These are phyloP conservation scores for Lecanicillium sp. DNA, from an alignment of 2,329 filamentous ascomycete genomes.

Conservation along the genomic window DNA sequence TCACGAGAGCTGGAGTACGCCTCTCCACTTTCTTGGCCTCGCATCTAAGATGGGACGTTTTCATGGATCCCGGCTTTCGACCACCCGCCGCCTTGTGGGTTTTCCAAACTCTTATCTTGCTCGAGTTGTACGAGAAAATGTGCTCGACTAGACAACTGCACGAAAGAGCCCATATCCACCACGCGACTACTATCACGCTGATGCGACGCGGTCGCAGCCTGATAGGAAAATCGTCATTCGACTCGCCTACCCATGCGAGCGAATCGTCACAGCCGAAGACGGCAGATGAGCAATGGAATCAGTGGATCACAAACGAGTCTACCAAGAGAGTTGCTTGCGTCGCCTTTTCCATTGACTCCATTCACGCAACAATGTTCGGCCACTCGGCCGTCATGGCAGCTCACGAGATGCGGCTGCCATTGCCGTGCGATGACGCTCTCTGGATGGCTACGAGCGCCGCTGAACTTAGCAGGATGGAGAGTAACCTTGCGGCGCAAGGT, in stretches of 20 bases:
- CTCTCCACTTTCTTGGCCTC: constrained; percentile 86
- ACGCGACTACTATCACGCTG: constrained; percentile 88
- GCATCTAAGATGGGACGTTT: constrained; percentile 93
- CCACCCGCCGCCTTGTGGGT: constrained; percentile 94
- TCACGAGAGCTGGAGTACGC: constrained; percentile 71
- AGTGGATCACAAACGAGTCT: constrained; percentile 92
- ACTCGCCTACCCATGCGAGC: constrained; percentile 72
- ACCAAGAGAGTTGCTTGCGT: constrained; percentile 86
- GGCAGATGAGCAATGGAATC: constrained; percentile 87
- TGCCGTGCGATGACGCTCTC: constrained; percentile 87
- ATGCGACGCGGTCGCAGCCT: constrained; percentile 92
- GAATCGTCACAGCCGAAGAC: constrained; percentile 62
- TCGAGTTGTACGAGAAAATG: constrained; percentile 97
- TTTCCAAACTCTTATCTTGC: constrained; percentile 81
- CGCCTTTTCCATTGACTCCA: constrained; percentile 91
- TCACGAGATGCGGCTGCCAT: constrained; percentile 83
- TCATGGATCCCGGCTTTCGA: constrained; percentile 82
- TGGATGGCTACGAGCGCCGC: constrained; percentile 87
- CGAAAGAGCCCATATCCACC: constrained; percentile 92
- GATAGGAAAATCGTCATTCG: constrained; percentile 76
- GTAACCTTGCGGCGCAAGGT: constrained; percentile 71
- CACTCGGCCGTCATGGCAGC: constrained; percentile 96
- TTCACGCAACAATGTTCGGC: constrained; percentile 96
- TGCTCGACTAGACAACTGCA: constrained; percentile 88
- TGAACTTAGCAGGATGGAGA: constrained; percentile 79